Evolutionary conservation across 768 basidiomycete genomes (phyloP), one percentile per base, ranked within the genome.

Genomic region (Porphyrellus cyaneotinctus): DNA sequence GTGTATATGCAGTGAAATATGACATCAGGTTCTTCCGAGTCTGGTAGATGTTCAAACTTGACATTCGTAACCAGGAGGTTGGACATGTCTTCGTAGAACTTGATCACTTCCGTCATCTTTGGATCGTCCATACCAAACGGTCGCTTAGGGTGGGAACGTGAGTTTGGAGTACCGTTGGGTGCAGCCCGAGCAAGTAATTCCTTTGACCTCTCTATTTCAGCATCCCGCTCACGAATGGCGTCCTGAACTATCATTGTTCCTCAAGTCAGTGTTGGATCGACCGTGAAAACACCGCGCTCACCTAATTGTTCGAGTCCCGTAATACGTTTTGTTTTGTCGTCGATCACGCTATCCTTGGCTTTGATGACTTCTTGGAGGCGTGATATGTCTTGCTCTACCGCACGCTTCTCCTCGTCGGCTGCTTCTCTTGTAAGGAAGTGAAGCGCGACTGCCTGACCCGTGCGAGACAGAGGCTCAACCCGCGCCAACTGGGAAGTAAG

Each of bases 41-140:
- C 48, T 33, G 56, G 23, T 35, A 47, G 18, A 32, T 52, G 67
- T 68, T 74, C 75, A 47, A 75, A 67, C 61, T 83, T 85, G 65
- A 90, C 59, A 47, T 75, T 79, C 4, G 80, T 74, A 22, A 95
- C 77, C 35, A 90, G 75, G 22, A 95, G 71, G 60, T 92, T 90
- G 1, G 90, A 91, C 57, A 91, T 69, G 61, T 94, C 91, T 67
- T 94, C 91, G 65, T 95, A 95, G 55, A 95, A 80, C 46, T 75
- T 76, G 59, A 92, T 77, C 38, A 85, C 77, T 61, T 78, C 73
- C 4, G 73, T 70, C 58, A 81, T 78, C 64, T 84, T 84, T 6
- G 81, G 80, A 56, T 85, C 82, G 22, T 81, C 76, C 41, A 67
- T 50, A 20, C 73, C 70, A 17, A 74, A 58, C 1, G 73, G 60